phyloP scores from a whole-genome alignment of 129 eudicot species.

The Smallanthus sonchifolius region DNA sequence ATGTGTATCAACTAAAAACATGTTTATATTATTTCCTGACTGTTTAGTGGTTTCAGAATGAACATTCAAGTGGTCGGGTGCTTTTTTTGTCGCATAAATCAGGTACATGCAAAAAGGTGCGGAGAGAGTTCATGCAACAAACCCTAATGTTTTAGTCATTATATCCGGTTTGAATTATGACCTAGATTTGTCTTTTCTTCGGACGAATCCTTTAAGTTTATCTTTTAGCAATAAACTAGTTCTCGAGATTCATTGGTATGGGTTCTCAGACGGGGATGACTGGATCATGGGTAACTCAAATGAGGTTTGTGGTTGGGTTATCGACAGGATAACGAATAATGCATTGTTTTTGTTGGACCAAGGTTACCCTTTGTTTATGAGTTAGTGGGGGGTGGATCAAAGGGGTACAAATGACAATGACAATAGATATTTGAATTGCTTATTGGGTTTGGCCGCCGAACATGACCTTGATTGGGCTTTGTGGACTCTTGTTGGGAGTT shows the following conservation, averaged over 20 bases:
- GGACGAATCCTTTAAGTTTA: constrained; percentile 25
- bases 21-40: background rate
- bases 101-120: constrained; percentile 90
- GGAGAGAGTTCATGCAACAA: constrained; percentile 67
- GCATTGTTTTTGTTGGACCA: constrained; percentile 59
- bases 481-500: constrained; percentile 75
- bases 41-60: background rate
- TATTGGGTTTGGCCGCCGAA: constrained; percentile 72
- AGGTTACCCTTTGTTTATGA: constrained; percentile 84
- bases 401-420: constrained; percentile 76
- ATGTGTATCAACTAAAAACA: background rate
- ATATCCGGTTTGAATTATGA: constrained; percentile 70
- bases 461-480: constrained; percentile 78
- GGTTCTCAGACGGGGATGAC: constrained; percentile 53
- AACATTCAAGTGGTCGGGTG: too few species aligned
- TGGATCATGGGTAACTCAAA: constrained; percentile 64
- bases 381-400: constrained; percentile 78
- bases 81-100: background rate
- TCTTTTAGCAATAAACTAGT: constrained; percentile 56
- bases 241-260: constrained; percentile 77
- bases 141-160: constrained; percentile 59
- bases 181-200: constrained; percentile 56
- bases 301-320: constrained; percentile 62
- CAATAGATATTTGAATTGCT: constrained; percentile 68
- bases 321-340: constrained; percentile 22